These are phyloP conservation scores for Metschnikowia sp. DNA, from an alignment of 805 yeast genomes.

Conservation along the genomic window DNA sequence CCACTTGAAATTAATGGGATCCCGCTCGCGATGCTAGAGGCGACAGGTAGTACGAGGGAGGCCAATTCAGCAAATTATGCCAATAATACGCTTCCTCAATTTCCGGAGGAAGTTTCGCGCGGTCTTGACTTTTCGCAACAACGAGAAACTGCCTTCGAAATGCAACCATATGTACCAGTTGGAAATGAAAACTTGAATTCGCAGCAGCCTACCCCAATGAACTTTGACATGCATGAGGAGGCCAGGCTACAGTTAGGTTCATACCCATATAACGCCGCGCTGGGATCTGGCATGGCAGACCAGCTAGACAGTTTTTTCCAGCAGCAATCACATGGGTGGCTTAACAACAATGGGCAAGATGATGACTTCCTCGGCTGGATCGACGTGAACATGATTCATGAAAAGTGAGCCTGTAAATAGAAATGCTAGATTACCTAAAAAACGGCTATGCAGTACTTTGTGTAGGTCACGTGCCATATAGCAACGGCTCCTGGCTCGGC, in stretches of 20 bases:
- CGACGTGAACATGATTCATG: slow-evolving; percentile 53
- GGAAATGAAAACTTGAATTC: background rate
- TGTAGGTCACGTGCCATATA: slow-evolving; percentile 6
- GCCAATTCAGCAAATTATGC: background rate
- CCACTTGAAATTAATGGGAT: slow-evolving; percentile 66
- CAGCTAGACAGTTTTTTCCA: slow-evolving; percentile 63
- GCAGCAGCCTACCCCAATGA: slow-evolving; percentile 1
- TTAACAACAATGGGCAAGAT: slow-evolving; percentile 57
- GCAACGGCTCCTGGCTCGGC: background rate
- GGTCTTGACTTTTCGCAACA: background rate
- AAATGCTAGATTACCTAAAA: too few species aligned
- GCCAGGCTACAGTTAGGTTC: slow-evolving; percentile 5
- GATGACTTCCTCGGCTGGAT: slow-evolving; percentile 96
- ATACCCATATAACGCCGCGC: slow-evolving; percentile 7
- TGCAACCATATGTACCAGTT: background rate
- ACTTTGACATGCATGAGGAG: slow-evolving; percentile 7
- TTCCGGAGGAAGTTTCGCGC: background rate
- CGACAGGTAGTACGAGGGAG: slow-evolving; percentile 62
- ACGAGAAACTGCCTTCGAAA: background rate
- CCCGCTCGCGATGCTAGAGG: slow-evolving; percentile 69
- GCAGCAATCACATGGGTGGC: slow-evolving; percentile 83
- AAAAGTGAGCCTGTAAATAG: slow-evolving; percentile 6
- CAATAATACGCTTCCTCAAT: background rate
- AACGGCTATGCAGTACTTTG: too few species aligned
- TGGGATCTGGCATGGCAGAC: slow-evolving; percentile 21